Percentiles rank a stretch among this genome's conserved stretches.
Evolutionary conservation across 768 basidiomycete species (phyloP).

Genomic region (Mrakia gelida): DNA sequence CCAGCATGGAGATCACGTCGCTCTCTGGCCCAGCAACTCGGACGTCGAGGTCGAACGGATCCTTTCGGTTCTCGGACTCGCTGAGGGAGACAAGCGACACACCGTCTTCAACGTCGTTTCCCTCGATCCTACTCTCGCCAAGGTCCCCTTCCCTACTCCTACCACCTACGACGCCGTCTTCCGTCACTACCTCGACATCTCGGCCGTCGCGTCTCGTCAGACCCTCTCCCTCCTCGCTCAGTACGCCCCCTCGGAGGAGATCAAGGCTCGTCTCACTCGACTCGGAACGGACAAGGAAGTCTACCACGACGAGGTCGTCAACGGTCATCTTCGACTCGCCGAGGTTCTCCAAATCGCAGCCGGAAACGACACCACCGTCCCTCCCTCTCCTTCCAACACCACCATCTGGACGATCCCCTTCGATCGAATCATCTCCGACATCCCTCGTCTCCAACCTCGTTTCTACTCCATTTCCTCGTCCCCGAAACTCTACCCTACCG

Average conservation of each 20-base stretch:
- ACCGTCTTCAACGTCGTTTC: slow-evolving; percentile 86
- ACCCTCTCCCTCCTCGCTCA: slow-evolving; percentile 80
- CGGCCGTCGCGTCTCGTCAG: slow-evolving; percentile 89
- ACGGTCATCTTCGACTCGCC: slow-evolving; percentile 83
- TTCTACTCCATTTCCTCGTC: slow-evolving; percentile 99
- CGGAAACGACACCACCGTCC: slow-evolving; percentile 61
- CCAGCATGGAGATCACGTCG: slow-evolving; percentile 97
- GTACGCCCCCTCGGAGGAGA: slow-evolving; percentile 76
- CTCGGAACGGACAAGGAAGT: slow-evolving; percentile 83
- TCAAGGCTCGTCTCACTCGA: slow-evolving; percentile 65
- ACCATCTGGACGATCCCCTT: slow-evolving; percentile 88
- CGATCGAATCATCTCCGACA: slow-evolving; percentile 89
- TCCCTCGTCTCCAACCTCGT: slow-evolving; percentile 90
- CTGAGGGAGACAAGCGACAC: slow-evolving; percentile 61
- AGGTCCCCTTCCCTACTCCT: slow-evolving; percentile 97
- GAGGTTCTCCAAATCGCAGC: slow-evolving; percentile 89
- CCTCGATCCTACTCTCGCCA: slow-evolving; percentile 94
- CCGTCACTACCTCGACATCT: slow-evolving; percentile 95
- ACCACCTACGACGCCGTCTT: slow-evolving; percentile 91
- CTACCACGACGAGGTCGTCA: slow-evolving; percentile 68
- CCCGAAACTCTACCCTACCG: slow-evolving; percentile 80
- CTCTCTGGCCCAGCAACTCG: slow-evolving; percentile 93
- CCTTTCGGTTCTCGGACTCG: slow-evolving; percentile 76
- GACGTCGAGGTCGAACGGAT: slow-evolving; percentile 87
- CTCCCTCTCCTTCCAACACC: slow-evolving; percentile 60